A percentile compares a stretch with the other conserved stretches of the same genome.
phyloP scores from a whole-genome alignment of 352 stramenopile species.

The Phytophthora crassamura region DNA sequence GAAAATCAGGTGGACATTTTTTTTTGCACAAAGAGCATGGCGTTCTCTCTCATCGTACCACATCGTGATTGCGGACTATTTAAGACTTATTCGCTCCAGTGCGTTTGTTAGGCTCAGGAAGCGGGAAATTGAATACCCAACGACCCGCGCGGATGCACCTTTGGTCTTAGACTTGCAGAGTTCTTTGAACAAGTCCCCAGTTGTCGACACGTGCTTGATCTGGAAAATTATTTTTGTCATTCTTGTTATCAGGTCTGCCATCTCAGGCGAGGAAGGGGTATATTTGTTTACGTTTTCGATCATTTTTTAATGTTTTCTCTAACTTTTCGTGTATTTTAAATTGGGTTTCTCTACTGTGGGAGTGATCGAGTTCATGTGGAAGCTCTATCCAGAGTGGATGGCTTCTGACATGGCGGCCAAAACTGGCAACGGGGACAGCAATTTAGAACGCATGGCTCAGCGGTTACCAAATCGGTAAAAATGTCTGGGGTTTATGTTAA shows the following conservation, averaged over 20 bases:
- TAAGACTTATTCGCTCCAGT: slow-evolving; percentile 6
- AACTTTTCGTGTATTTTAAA: no score
- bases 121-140: slow-evolving; percentile 17
- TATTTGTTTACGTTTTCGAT: no score
- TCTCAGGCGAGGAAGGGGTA: no score
- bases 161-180: slow-evolving; percentile 12
- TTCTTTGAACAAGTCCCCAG: slow-evolving; percentile 18
- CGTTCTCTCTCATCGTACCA: slow-evolving; percentile 15
- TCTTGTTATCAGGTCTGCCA: slow-evolving; percentile 22
- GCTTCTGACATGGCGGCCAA: no score
- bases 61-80: slow-evolving; percentile 7
- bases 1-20: slow-evolving; percentile 2
- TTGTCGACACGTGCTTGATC: slow-evolving; percentile 11
- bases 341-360: no score
- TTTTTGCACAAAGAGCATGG: slow-evolving; percentile 1
- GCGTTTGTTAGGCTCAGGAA: slow-evolving; percentile 24
- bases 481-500: no score
- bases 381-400: no score
- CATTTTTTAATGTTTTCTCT: no score
- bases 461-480: no score
- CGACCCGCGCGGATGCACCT: slow-evolving; percentile 12
- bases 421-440: no score
- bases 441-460: no score
- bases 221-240: slow-evolving; percentile 25
- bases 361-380: no score